A percentile compares a stretch with the other conserved stretches of the same genome.
phyloP scores from a whole-genome alignment of 2,329 filamentous ascomycete species.

The Fusarium sp. region DNA sequence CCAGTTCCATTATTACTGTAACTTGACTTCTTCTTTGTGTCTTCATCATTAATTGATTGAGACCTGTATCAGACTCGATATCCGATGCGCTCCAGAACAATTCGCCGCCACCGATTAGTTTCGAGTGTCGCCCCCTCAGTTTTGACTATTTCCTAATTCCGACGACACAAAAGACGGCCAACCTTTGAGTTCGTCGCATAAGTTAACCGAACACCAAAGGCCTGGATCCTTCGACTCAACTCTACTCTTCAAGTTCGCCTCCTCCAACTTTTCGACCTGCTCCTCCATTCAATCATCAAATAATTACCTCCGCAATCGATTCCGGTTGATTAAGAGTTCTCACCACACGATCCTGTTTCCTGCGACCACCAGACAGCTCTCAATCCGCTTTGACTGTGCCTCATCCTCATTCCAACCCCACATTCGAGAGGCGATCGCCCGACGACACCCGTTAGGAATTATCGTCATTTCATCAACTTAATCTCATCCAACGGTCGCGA shows the following conservation, averaged over 20 bases:
- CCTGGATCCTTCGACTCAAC: constrained; percentile 20
- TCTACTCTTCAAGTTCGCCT: constrained; percentile 26
- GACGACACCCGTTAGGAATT: constrained; percentile 27
- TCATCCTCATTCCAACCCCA: constrained; percentile 33
- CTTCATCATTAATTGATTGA: not conserved
- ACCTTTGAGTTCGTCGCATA: constrained; percentile 8
- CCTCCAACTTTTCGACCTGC: constrained; percentile 12
- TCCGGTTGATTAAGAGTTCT: not conserved
- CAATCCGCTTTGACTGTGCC: constrained; percentile 19
- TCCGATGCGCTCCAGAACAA: constrained; percentile 11
- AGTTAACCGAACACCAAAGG: constrained; percentile 2
- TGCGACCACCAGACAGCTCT: constrained; percentile 1
- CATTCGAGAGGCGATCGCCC: constrained; percentile 30
- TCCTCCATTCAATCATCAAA: not conserved
- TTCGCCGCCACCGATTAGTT: constrained; percentile 1
- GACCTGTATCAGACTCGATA: not conserved
- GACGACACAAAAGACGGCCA: not conserved
- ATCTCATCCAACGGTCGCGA: constrained; percentile 13
- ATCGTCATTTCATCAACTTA: constrained; percentile 8
- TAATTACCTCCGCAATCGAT: not conserved
- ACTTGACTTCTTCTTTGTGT: not conserved
- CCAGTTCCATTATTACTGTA: not conserved
- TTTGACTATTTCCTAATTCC: not conserved
- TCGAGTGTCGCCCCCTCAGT: constrained; percentile 1
- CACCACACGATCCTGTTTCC: not conserved